phyloP scores from a whole-genome alignment of 2,329 filamentous ascomycete species.

The Nothophoma quercina region DNA sequence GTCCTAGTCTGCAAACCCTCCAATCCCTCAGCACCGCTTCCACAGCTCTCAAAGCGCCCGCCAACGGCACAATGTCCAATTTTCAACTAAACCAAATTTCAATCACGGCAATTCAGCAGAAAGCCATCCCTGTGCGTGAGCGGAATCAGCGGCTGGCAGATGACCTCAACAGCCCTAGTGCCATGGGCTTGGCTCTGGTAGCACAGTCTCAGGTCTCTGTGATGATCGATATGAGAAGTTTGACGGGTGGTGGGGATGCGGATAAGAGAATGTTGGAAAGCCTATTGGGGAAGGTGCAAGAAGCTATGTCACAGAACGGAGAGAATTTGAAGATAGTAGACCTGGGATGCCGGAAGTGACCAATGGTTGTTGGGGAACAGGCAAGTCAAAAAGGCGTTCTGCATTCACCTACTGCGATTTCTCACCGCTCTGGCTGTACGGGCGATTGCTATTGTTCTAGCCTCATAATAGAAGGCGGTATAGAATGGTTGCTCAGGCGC shows the following conservation, averaged over 20 bases:
- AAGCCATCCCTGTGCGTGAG: constrained; percentile 29
- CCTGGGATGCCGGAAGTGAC: neutral
- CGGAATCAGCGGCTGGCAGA: constrained; percentile 30
- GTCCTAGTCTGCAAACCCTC: constrained; percentile 8
- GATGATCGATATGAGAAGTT: constrained; percentile 20
- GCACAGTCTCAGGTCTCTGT: constrained; percentile 26
- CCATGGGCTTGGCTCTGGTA: constrained; percentile 23
- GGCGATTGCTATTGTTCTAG: neutral
- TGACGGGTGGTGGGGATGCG: constrained; percentile 8
- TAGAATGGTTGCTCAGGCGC: too few species aligned
- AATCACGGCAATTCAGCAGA: constrained; percentile 22
- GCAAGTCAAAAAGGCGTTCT: neutral
- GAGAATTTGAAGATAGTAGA: constrained; percentile 21
- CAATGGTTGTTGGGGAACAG: neutral
- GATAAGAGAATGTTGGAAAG: constrained; percentile 19
- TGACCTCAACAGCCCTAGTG: constrained; percentile 24
- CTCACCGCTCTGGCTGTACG: neutral
- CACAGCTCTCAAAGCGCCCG: neutral
- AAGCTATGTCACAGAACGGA: constrained; percentile 28
- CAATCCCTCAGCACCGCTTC: constrained; percentile 15
- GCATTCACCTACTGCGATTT: neutral
- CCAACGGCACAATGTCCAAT: constrained; percentile 14
- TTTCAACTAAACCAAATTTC: constrained; percentile 16
- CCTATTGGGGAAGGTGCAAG: constrained; percentile 24
- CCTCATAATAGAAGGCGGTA: neutral